Evolutionary conservation across 139 green algal genomes (phyloP).

Genomic region (Chlamydomonas applanata): DNA sequence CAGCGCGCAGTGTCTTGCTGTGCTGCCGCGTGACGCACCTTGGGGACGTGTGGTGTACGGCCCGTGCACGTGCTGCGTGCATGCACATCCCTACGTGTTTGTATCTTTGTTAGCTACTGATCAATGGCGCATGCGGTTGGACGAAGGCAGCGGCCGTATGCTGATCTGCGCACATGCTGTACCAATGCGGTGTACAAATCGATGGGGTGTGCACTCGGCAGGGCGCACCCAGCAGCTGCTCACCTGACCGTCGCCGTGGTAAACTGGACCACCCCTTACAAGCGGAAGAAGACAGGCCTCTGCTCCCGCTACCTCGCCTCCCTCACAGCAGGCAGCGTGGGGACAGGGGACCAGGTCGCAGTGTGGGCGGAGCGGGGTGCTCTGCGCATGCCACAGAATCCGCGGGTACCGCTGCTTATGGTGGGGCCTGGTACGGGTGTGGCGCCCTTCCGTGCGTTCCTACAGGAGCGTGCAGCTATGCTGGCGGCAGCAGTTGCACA

Average conservation of each 20-base stretch:
- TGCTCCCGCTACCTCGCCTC: slow-evolving; percentile 77
- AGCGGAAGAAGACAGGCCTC: slow-evolving; percentile 64
- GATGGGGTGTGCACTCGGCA: too few relatives aligned
- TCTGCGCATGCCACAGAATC: slow-evolving; percentile 55
- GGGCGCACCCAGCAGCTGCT: slow-evolving; percentile 46
- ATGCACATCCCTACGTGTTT: too few relatives aligned
- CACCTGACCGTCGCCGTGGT: slow-evolving; percentile 88
- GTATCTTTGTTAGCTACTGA: too few relatives aligned
- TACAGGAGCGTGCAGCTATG: slow-evolving; percentile 59
- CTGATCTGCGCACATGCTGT: too few relatives aligned
- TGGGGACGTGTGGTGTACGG: too few relatives aligned
- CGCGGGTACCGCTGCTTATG: slow-evolving; percentile 62
- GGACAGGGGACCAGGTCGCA: slow-evolving; percentile 40
- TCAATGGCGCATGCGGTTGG: too few relatives aligned
- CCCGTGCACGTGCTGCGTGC: too few relatives aligned
- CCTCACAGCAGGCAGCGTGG: slow-evolving; percentile 29
- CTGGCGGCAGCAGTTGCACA: neutral
- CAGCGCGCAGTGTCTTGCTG: too few relatives aligned
- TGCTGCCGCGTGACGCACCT: too few relatives aligned
- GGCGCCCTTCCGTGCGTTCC: slow-evolving; percentile 81
- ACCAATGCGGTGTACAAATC: too few relatives aligned
- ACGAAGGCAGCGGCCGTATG: too few relatives aligned
- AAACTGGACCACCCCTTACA: slow-evolving; percentile 51
- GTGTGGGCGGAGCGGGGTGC: slow-evolving; percentile 76
- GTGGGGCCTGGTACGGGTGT: slow-evolving; percentile 80